These are phyloP conservation scores for Lactarius indigo DNA, from an alignment of 768 basidiomycete genomes.

Conservation along the genomic window DNA sequence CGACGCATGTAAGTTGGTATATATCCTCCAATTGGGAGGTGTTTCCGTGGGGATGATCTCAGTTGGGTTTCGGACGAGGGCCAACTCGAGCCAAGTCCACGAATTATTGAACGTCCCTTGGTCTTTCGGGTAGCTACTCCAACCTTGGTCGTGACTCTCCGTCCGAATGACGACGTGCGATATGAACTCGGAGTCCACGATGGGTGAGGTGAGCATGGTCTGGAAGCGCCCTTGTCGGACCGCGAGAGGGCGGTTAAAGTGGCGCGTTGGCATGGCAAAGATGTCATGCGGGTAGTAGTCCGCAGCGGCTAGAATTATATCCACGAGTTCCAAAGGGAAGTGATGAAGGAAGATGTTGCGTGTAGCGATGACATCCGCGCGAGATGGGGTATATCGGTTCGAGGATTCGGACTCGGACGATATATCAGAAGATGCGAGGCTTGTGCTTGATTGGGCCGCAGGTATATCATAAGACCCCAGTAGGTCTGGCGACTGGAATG, in stretches of 20 bases:
- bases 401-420: background rate
- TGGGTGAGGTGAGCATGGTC: background rate
- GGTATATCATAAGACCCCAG: background rate
- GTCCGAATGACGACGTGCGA: background rate
- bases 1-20: background rate
- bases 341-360: background rate
- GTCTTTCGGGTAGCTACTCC: background rate
- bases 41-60: background rate
- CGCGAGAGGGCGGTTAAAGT: background rate
- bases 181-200: background rate
- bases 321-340: background rate
- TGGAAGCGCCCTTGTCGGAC: background rate
- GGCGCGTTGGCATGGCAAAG: background rate
- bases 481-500: background rate
- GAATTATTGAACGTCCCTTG: slow-evolving; percentile 2
- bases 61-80: background rate
- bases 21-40: background rate
- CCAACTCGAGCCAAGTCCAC: slow-evolving; percentile 6
- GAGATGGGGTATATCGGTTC: background rate
- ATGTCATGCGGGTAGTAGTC: background rate
- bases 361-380: background rate
- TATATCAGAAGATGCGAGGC: background rate
- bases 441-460: background rate
- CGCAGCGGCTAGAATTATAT: background rate
- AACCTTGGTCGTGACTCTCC: slow-evolving; percentile 11